phyloP scores from a whole-genome alignment of 768 basidiomycete genomes.

The Amanita pallidorosea region DNA sequence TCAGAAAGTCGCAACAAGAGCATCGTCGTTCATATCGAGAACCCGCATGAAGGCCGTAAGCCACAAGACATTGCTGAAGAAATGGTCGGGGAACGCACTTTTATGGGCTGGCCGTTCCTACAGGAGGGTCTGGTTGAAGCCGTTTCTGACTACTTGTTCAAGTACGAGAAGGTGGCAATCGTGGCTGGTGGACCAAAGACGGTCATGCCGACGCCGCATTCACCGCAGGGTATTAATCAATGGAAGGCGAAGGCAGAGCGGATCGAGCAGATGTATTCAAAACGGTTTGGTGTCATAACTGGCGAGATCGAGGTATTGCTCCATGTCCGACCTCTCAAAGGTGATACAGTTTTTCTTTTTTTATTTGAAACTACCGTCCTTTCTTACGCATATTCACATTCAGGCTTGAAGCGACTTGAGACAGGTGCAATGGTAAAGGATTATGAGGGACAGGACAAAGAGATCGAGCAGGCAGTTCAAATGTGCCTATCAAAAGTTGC shows the following conservation, averaged over 20 bases:
- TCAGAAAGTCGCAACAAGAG: conserved; percentile 86
- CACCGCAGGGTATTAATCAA: conserved; percentile 48
- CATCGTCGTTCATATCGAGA: conserved; percentile 81
- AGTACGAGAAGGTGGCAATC: conserved; percentile 63
- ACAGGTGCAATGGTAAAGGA: conserved; percentile 91
- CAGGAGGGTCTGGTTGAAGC: conserved; percentile 84
- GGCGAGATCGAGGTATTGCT: conserved; percentile 72
- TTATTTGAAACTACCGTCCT: neutral
- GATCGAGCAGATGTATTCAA: conserved; percentile 81
- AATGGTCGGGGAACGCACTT: conserved; percentile 70
- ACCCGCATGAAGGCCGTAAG: conserved; percentile 57
- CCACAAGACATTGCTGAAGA: conserved; percentile 62
- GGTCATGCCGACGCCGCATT: conserved; percentile 66
- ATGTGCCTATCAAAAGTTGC: conserved; percentile 70
- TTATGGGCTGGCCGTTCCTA: conserved; percentile 89
- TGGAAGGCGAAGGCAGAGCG: conserved; percentile 80
- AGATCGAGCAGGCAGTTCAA: conserved; percentile 81
- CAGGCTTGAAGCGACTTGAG: conserved; percentile 85
- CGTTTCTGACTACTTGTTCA: conserved; percentile 80
- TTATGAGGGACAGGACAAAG: conserved; percentile 76
- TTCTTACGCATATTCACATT: neutral
- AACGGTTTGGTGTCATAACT: conserved; percentile 78
- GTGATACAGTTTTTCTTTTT: conserved; percentile 24
- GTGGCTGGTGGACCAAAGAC: conserved; percentile 38
- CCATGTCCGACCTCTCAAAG: conserved; percentile 88